Conservation (phyloP, 225 moss, liverwort and hornwort species). For the Bryoerythrophyllum caledonicum region DNA sequence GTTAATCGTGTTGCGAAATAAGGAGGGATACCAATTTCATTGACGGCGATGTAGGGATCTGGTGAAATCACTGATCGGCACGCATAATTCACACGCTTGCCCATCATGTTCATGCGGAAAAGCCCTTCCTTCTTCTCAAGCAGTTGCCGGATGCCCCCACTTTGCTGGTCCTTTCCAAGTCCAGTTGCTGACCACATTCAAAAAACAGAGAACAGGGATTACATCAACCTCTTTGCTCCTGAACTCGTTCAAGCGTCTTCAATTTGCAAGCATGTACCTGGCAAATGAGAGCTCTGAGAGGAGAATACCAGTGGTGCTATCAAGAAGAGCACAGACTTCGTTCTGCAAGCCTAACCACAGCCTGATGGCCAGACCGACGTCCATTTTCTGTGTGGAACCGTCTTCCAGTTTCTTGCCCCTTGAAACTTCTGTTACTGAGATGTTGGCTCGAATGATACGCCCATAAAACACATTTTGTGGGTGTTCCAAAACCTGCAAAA, state of each 20-base stretch:
- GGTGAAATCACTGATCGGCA: constrained; percentile 99
- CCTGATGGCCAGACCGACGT: constrained; percentile 56
- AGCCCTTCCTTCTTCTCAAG: constrained; percentile 97
- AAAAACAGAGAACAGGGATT: constrained; percentile 4
- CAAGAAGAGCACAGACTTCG: constrained; percentile 88
- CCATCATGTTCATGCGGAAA: constrained; percentile 99
- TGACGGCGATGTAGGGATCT: constrained; percentile 95
- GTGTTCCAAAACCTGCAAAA: constrained; percentile 82
- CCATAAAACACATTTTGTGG: constrained; percentile 93
- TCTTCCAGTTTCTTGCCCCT: constrained; percentile 69
- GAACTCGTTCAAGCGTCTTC: neutral
- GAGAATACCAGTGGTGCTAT: constrained; percentile 83
- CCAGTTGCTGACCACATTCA: constrained; percentile 52
- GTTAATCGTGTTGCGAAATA: constrained; percentile 96
- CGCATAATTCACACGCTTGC: constrained; percentile 98
- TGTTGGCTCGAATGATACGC: constrained; percentile 81
- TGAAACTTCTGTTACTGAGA: constrained; percentile 76
- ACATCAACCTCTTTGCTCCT: neutral
- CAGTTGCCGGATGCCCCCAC: constrained; percentile 83
- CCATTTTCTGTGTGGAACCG: constrained; percentile 54
- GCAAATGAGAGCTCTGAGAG: neutral
- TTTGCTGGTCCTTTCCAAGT: constrained; percentile 64
- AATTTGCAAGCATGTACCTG: neutral
- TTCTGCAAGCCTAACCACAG: constrained; percentile 94
- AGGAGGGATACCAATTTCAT: constrained; percentile 97